Base-by-base conservation (phyloP, 768 basidiomycete genomes). In the Kwoniella dendrophila region DNA sequence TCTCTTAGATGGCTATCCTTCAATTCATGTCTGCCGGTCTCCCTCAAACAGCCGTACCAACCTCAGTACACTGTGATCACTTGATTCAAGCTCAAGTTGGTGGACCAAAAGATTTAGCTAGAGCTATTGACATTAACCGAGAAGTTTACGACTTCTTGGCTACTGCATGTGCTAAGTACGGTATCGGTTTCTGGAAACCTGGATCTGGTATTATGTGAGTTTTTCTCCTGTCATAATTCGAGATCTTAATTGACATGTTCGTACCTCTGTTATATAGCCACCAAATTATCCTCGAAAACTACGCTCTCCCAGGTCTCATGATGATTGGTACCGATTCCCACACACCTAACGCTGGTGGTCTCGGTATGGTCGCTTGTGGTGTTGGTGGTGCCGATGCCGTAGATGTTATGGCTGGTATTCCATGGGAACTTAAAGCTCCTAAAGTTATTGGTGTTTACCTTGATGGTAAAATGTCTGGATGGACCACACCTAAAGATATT, bases 11-110 rank as follows among this genome's bases (percentile, higher is more conserved):
- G 96, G 96, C 96, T 20, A 86, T 99, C 59, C 85, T 99, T 69
- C 96, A 99, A 84, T 99, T 99, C 86, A 99, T 99, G 96, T 97
- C 96, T 53, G 93, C 96, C 18, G 95, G 95, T 67, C 93, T 99
- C 86, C 91, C 91, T 78, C 95, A 92, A 47, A 92, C 91, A 40
- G 95, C 95, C 47, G 94, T 97, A 67, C 95, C 95, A 33, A 95
- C 95, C 68, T 95, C 96, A 66, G 96, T 99, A 45, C 95, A 99
- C 84, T 97, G 94, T 78, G 95, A 99, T 82, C 95, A 99, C 82
- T 85, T 99, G 78, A 97, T 99, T 75, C 92, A 97, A 83, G 95
- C 95, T 40, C 95, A 97, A 79, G 79, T 93, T 55, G 94, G 93
- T 57, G 94, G 95, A 79, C 87, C 84, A 47, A 89, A 92, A 83